Base-by-base conservation (phyloP, 352 stramenopile genomes). In the Phytopythium mirpurense region DNA sequence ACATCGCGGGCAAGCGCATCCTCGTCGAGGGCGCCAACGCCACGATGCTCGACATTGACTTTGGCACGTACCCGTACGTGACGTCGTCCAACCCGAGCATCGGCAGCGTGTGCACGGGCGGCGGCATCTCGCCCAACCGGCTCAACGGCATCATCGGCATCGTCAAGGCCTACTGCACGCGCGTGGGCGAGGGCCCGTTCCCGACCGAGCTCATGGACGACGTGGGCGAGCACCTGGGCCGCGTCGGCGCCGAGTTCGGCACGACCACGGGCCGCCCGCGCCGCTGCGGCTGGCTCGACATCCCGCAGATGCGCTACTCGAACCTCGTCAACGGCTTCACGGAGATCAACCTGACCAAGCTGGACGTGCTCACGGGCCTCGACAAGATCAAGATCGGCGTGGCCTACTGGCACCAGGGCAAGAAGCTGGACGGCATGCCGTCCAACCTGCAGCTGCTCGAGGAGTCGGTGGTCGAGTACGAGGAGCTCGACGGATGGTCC, bases 41-140 rank as follows among this genome's bases (percentile, higher is more conserved):
- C 6, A 98, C 96, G 23, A 99, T 99, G 96, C 81, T 99, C 40
- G 97, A 99, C 78, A 98, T 99, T 77, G 97, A 99, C 78, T 99
- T 99, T 67, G 97, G 97, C 51, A 99, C 97, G 46, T 99, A 99
- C 80, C 97, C 97, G 37, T 99, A 98, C 75, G 97, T 99, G 41
- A 99, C 97, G 32, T 99, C 95, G 42, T 98, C 90, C 55, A 99
- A 98, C 70, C 96, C 97, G 42, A 98, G 91, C 42, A 96, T 98
- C 57, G 96, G 97, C 53, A 96, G 86, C 66, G 95, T 99, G 34
- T 96, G 97, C 73, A 99, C 97, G 18, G 96, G 95, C 29, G 82
- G 98, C 15, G 95, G 96, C 50, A 97, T 99, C 36, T 95, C 89
- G 40, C 96, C 95, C 21, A 95, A 93, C 65, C 79, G 82, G 31